Evolutionary conservation across 805 yeast species (phyloP).

Genomic region (Zygosaccharomyces pseudorouxii): DNA sequence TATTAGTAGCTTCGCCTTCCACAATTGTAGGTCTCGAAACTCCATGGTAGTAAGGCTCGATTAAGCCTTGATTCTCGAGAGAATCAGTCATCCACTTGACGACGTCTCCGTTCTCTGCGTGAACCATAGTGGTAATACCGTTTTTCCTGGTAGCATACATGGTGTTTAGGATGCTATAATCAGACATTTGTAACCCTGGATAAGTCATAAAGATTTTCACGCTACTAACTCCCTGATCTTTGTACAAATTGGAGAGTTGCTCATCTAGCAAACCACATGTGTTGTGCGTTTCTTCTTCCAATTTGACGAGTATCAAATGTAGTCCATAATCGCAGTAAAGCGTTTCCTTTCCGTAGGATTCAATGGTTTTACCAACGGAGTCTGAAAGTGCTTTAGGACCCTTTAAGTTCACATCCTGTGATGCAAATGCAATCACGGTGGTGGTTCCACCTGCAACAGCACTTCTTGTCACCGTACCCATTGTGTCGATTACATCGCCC

Average conservation of each 20-base stretch:
- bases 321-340: slow-evolving; percentile 45
- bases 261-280: slow-evolving; percentile 22
- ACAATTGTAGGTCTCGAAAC: slow-evolving; percentile 43
- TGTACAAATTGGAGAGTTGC: slow-evolving; percentile 35
- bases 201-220: slow-evolving; percentile 46
- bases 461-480: slow-evolving; percentile 42
- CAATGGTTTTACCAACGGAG: slow-evolving; percentile 32
- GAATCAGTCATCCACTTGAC: slow-evolving; percentile 40
- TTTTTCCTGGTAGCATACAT: slow-evolving; percentile 39
- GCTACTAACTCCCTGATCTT: slow-evolving; percentile 38
- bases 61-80: slow-evolving; percentile 36
- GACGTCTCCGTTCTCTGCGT: slow-evolving; percentile 49
- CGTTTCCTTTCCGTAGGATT: slow-evolving; percentile 13
- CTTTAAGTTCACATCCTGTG: slow-evolving; percentile 36
- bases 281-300: slow-evolving; percentile 14
- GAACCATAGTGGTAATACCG: slow-evolving; percentile 46
- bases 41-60: slow-evolving; percentile 44
- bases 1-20: slow-evolving; percentile 48
- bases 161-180: slow-evolving; percentile 39
- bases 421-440: slow-evolving; percentile 44
- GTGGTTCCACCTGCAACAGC: slow-evolving; percentile 51
- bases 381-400: slow-evolving; percentile 34
- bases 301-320: slow-evolving; percentile 43
- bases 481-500: slow-evolving; percentile 39
- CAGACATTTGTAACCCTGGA: slow-evolving; percentile 40